Conservation (phyloP, 345 rosid species). For the Syzygium aqueum region DNA sequence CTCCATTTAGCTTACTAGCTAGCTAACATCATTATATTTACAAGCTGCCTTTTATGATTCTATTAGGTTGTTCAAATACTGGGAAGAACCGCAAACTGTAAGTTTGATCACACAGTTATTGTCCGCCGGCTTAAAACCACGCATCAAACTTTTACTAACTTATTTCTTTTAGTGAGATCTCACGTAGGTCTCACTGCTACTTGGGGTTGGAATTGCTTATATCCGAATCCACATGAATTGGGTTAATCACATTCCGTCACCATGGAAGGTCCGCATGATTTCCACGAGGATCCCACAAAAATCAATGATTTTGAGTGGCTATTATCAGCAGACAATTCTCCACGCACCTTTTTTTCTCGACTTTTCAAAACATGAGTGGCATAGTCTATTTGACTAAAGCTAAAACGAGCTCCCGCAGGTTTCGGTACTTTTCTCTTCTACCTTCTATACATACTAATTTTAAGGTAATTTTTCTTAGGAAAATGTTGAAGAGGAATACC, state of each 20-base stretch:
- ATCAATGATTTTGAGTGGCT: neutral
- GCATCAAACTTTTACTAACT: neutral
- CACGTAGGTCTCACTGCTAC: neutral
- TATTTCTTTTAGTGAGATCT: neutral
- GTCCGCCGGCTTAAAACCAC: neutral
- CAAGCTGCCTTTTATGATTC: neutral
- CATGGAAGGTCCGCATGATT: neutral
- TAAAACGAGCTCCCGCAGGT: neutral
- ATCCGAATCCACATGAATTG: neutral
- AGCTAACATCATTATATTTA: neutral
- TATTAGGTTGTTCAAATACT: neutral
- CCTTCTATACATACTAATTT: neutral
- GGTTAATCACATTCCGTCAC: neutral
- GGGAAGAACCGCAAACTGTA: neutral
- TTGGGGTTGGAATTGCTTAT: neutral
- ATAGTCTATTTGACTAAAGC: neutral
- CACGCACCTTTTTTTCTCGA: neutral
- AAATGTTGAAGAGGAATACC: slow-evolving; percentile 3
- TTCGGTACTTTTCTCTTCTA: neutral
- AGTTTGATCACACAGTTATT: neutral
- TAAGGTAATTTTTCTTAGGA: neutral
- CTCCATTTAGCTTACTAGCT: neutral
- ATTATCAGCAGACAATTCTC: neutral
- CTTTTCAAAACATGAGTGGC: neutral
- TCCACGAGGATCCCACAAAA: neutral